Conservation (phyloP, 345 rosid genomes). For the Eucalyptus curtisii region DNA sequence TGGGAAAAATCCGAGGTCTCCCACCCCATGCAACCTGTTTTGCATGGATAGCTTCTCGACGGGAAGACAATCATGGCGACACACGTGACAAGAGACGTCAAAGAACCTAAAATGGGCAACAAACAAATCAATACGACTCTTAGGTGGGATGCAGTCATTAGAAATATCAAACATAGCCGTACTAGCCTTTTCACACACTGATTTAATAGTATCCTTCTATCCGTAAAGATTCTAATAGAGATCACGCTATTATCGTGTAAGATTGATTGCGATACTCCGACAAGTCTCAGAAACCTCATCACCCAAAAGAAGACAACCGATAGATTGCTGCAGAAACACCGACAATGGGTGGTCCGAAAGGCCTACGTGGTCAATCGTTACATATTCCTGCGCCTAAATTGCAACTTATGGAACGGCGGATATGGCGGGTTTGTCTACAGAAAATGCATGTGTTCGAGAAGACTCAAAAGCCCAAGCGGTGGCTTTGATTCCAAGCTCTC, state of each 20-base stretch:
- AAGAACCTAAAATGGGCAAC: neutral
- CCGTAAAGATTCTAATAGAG: neutral
- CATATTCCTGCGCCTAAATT: neutral
- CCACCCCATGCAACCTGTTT: neutral
- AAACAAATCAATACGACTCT: neutral
- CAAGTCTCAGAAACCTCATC: neutral
- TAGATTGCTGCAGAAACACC: neutral
- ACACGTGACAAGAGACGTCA: neutral
- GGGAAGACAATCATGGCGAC: neutral
- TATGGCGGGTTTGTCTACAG: neutral
- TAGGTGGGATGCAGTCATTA: neutral
- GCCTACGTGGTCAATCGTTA: neutral
- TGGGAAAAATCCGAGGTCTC: neutral
- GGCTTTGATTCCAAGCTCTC: neutral
- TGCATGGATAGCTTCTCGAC: neutral
- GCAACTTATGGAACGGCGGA: neutral
- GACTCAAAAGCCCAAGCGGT: neutral
- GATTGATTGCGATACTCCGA: neutral
- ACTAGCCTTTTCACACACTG: neutral
- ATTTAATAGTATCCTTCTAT: neutral
- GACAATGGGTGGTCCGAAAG: neutral
- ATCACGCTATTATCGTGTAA: neutral
- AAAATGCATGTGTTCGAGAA: neutral
- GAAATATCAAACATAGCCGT: neutral
- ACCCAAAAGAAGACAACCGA: neutral